Base-by-base conservation (phyloP, 83 land plant species). In the Diphasiastrum complanatum region DNA sequence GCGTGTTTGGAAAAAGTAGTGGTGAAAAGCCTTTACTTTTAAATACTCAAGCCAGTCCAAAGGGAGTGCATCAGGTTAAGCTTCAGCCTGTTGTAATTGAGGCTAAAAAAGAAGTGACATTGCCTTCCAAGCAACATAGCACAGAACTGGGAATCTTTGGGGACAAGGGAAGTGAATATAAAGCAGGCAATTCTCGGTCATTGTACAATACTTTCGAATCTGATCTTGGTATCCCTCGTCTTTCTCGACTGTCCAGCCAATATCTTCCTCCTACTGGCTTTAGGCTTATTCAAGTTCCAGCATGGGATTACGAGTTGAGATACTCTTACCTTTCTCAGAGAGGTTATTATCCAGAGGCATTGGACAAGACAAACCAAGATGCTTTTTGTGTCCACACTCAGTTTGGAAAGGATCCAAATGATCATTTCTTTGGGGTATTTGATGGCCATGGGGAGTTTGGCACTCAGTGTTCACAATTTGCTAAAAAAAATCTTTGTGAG, bases 381-480 rank as follows among this genome's bases (percentile, higher is more conserved):
- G 83, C 87, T 61, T 83, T 78, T 29, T 83, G 81, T 24, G 79
- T 86, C 24, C 87, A 81, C 61, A 80, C 87, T 0, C 87, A 77
- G 5, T 81, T 86, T 66, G 87, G 87, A 25, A 66, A 75, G 3
- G 65, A 55, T 52, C 73, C 68, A 0, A 75, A 83, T 63, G 82
- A 80, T 36, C 82, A 83, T 47, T 86, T 86, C 35, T 86, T 86
- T 51, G 91, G 91, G 5, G 91, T 83, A 1, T 86, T 83, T 64
- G 91, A 86, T 72, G 91, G 91, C 6, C 91, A 86, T 59, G 91
- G 91, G 0, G 87, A 86, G 31, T 78, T 45, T 59, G 91, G 91
- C 2, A 75, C 85, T 20, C 75, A 83, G 48, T 86, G 91, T 51
- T 86, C 91, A 18, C 85, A 86, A 66, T 86, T 86, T 60, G 87